These are phyloP conservation scores for Inonotus hispidus DNA, from an alignment of 1,284 basidiomycete genomes.

Conservation along the genomic window DNA sequence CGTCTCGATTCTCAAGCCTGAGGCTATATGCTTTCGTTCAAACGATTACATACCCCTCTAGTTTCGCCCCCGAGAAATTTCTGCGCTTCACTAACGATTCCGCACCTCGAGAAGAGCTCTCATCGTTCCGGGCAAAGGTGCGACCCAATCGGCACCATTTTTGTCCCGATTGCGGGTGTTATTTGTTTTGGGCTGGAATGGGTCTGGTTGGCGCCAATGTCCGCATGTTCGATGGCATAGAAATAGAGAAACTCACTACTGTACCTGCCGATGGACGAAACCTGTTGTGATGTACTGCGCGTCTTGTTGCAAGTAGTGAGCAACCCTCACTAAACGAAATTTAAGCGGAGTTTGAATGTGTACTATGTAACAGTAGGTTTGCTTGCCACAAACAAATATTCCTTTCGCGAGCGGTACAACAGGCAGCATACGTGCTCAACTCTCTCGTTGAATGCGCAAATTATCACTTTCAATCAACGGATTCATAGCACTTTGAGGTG, in stretches of 20 bases:
- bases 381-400: too few species aligned
- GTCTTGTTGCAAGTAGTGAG: too few species aligned
- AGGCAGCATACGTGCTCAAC: too few species aligned
- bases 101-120: not conserved
- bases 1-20: not conserved
- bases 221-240: slow-evolving; percentile 12
- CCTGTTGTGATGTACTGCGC: not conserved
- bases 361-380: too few species aligned
- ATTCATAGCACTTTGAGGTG: too few species aligned
- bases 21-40: not conserved
- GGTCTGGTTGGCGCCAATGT: not conserved
- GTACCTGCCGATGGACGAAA: not conserved
- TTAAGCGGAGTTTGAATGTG: too few species aligned
- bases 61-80: not conserved
- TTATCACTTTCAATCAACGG: too few species aligned
- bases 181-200: slow-evolving; percentile 1
- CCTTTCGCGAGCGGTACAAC: too few species aligned
- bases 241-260: not conserved
- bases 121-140: not conserved
- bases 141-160: not conserved
- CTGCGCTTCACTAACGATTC: not conserved
- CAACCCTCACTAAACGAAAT: too few species aligned
- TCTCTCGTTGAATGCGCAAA: too few species aligned
- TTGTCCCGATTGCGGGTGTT: slow-evolving; percentile 1
- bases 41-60: not conserved